Base-by-base conservation (phyloP, 169 alveolate species). In the Babesia bigemina region DNA sequence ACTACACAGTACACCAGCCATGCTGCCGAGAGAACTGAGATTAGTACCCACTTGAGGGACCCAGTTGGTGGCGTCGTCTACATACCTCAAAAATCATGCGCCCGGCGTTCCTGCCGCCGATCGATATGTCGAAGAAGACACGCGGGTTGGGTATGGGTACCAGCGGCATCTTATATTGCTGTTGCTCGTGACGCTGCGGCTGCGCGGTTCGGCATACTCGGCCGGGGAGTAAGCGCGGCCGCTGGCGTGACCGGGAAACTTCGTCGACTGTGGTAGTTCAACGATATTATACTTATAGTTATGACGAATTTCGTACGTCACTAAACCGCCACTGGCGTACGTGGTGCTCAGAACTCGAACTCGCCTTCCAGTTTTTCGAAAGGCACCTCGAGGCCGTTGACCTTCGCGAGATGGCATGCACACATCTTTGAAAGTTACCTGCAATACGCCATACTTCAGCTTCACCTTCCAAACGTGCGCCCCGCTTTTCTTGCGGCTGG, bases 21-120 rank as follows among this genome's bases (percentile, higher is more conserved):
- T 56, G 11, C 8, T 33, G 2, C 16, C 28, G n/a, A 19, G 39
- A 56, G 3, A 1, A 16, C 56, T 19, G 26, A 2, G 22, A n/a
- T 49, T 19, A n/a, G 22, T 47, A 49, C 8, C 56, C 56, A 49
- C 9, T 49, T 49, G 7, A 49, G 19, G 56, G 56, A 8, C 9
- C 19, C 56, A 49, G 22, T 49, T 8, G 8, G 2, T 16, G 9
- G 22, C 39, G 39, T 33, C 39, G 6, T 10, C 17, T 28, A 33
- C 72, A 2, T 62, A 90, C 93, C 90, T 84, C 93, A 56, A 92
- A 87, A 49, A 90, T 75, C 89, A 92, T 65, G 45, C 94, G 71
- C 10, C 94, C 95, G 6, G 92, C 91, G 28, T 90, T 82, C 62
- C 94, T 67, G 42, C 94, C 94, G 42, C 93, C 95, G 22, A 85